Percentiles rank a stretch among this genome's conserved stretches.
Conservation (phyloP, 768 basidiomycete species). For the Hypsizygus marmoreus region DNA sequence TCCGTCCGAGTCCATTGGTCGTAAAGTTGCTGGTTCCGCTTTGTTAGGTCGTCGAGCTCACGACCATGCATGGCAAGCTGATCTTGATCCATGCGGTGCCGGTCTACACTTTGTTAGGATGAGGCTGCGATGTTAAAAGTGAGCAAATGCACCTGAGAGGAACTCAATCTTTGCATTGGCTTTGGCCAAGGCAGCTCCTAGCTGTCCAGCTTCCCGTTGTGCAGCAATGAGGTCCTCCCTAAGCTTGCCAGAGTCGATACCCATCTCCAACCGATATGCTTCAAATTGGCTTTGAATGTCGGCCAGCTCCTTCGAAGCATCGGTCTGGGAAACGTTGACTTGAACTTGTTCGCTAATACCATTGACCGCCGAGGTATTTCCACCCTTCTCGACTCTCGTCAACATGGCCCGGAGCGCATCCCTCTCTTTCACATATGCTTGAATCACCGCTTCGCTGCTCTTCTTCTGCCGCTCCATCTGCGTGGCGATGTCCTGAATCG, state of each 20-base stretch:
- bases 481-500: conserved; percentile 75
- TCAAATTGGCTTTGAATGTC: conserved; percentile 83
- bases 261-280: conserved; percentile 77
- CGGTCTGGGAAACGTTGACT: conserved; percentile 22
- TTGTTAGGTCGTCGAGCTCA: conserved; percentile 66
- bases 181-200: conserved; percentile 73
- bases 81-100: conserved; percentile 71
- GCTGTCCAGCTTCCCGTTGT: conserved; percentile 67
- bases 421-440: conserved; percentile 84
- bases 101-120: conserved; percentile 44
- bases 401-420: conserved; percentile 83
- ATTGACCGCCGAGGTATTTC: conserved; percentile 16
- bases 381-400: conserved; percentile 47
- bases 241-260: conserved; percentile 68
- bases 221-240: conserved; percentile 68
- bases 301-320: conserved; percentile 60
- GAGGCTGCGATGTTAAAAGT: conserved; percentile 4
- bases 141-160: conserved; percentile 59
- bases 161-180: conserved; percentile 82
- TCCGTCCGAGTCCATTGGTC: conserved; percentile 76
- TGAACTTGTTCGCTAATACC: conserved; percentile 18
- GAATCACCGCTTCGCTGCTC: conserved; percentile 66
- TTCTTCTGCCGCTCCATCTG: conserved; percentile 82
- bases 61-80: conserved; percentile 60
- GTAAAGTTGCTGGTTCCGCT: conserved; percentile 71